Base-by-base conservation (phyloP, 805 yeast species). In the Candida oleophila region DNA sequence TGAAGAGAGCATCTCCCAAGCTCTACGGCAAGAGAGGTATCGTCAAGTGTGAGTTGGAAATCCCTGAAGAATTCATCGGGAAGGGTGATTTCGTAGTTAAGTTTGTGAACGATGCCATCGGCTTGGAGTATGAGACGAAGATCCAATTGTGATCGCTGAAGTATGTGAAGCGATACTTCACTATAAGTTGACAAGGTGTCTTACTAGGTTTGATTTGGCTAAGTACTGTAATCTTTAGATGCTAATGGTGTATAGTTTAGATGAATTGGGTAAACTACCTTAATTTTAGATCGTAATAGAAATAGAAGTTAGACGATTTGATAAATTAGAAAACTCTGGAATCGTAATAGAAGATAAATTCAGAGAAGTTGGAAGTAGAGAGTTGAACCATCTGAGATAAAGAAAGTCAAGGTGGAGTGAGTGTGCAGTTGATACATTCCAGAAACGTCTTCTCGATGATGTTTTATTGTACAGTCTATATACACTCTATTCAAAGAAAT, bases 1-100 rank as follows among this genome's bases (percentile, higher is more conserved):
- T 92, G 39, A 89, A 88, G 58, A 80, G 98, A 57, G 85, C 89
- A 3, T 83, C 87, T 21, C 94, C 94, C 2, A 71, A 56, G 42
- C 43, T 67, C 43, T 46, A 48, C 1, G 69, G 68, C 1, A 68
- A 63, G 53, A 64, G 59, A 47, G 80, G 77, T 25, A 60, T 53
- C 22, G 67, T 78, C 1, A 19, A 33, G 8, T 74, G 83, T 55
- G 72, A 69, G 4, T 52, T 87, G 35, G 69, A 74, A 3, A 64
- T 86, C 14, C 80, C 82, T 11, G 73, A 69, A 2, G 78, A 74
- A 2, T 45, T 83, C 5, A 22, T 20, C 7, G 57, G 59, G 34
- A 85, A 86, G 0, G 56, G 58, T 25, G 64, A 66, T 2, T 64
- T 83, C 12, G 64, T 68, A 16, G 70, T 87, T 14, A 41, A 77